These are phyloP conservation scores for Bruguiera sexangula DNA, from an alignment of 345 rosid species.

Conservation along the genomic window DNA sequence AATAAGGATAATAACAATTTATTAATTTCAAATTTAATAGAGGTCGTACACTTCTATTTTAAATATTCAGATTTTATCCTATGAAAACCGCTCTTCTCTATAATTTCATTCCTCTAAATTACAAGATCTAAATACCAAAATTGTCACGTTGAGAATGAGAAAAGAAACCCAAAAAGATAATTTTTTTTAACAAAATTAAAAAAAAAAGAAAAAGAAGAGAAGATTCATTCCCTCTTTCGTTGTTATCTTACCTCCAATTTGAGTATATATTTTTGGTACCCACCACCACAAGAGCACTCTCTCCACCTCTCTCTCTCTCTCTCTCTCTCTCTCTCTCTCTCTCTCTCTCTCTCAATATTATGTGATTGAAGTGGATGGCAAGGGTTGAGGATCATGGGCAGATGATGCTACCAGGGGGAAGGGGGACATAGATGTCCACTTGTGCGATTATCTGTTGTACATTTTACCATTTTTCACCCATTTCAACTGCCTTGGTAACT, in stretches of 20 bases:
- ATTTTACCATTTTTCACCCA: conserved; percentile 36
- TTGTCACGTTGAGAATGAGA: background rate
- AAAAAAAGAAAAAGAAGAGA: background rate
- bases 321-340: background rate
- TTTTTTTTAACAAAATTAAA: too few species aligned
- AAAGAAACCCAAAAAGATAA: background rate
- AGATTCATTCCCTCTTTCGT: conserved; percentile 35
- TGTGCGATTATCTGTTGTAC: conserved; percentile 14
- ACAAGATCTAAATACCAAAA: too few species aligned
- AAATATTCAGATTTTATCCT: too few species aligned
- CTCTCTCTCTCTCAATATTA: conserved; percentile 8
- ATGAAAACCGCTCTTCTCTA: too few species aligned
- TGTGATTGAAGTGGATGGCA: conserved; percentile 40
- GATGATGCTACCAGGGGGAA: conserved; percentile 25
- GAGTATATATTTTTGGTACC: conserved; percentile 28
- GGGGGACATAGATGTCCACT: conserved; percentile 14
- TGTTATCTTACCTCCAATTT: conserved; percentile 28
- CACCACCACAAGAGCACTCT: conserved; percentile 19
- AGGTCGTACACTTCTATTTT: background rate
- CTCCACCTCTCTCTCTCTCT: background rate
- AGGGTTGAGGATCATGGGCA: conserved; percentile 35
- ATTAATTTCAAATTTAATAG: too few species aligned
- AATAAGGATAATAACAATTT: background rate
- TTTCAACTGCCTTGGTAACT: conserved; percentile 13
- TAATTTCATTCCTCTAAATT: too few species aligned